Evolutionary conservation across 75 land plant species (phyloP).

Genomic region (Larix kaempferi): DNA sequence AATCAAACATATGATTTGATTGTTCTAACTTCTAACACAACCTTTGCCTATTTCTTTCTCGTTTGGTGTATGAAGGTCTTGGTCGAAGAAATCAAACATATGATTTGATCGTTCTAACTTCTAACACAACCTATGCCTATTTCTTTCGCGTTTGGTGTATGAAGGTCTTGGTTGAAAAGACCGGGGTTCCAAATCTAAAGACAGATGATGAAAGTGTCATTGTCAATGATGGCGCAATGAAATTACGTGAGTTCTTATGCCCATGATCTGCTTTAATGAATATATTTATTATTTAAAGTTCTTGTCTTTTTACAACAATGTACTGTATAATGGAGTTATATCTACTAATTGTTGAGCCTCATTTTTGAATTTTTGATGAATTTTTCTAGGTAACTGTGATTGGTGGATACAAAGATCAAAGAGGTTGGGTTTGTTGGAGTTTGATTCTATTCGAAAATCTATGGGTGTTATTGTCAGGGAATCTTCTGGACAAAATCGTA

Average conservation of each 20-base stretch:
- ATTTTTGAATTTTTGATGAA: constrained; percentile 1
- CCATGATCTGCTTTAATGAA: background rate
- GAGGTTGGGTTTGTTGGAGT: constrained; percentile 72
- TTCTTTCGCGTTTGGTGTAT: no score
- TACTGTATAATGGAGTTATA: background rate
- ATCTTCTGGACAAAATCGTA: constrained; percentile 42
- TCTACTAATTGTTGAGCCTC: background rate
- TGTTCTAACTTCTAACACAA: no score
- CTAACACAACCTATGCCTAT: no score
- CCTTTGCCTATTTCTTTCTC: no score
- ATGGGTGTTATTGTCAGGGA: constrained; percentile 75
- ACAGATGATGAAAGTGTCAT: constrained; percentile 17
- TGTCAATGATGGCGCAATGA: constrained; percentile 32
- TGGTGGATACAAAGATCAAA: constrained; percentile 66
- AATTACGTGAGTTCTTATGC: constrained; percentile 45
- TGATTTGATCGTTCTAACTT: no score
- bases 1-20: no score
- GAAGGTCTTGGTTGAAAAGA: constrained; percentile 92
- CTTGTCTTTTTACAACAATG: background rate
- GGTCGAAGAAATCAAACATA: no score
- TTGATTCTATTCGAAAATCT: constrained; percentile 82
- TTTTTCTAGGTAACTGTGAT: constrained; percentile 69
- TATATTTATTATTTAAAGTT: background rate
- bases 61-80: constrained; percentile 36
- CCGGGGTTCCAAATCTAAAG: constrained; percentile 73